phyloP scores from a whole-genome alignment of 352 stramenopile species.

The Pseudoperonospora humuli region DNA sequence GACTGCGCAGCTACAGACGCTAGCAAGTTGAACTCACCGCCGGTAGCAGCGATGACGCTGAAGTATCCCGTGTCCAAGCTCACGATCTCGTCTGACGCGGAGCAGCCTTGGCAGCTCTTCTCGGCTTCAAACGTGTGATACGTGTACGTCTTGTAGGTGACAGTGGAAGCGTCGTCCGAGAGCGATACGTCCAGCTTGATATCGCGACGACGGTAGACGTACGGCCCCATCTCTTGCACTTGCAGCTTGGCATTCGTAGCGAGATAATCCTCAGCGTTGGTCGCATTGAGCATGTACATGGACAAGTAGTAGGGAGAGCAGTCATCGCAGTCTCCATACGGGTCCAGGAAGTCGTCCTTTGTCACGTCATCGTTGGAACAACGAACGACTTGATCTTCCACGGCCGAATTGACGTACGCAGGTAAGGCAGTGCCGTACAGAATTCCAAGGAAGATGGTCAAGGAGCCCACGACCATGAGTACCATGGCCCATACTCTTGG shows the following conservation, averaged over 20 bases:
- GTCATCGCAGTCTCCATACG: constrained; percentile 67
- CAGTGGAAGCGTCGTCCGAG: constrained; percentile 35
- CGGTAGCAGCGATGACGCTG: constrained; percentile 51
- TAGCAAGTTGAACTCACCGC: constrained; percentile 55
- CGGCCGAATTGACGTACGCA: constrained; percentile 39
- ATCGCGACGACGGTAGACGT: constrained; percentile 58
- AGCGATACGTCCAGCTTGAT: constrained; percentile 58
- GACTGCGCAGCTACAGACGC: constrained; percentile 32
- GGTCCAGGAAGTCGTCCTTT: constrained; percentile 41
- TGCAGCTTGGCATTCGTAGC: constrained; percentile 41
- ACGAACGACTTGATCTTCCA: constrained; percentile 26
- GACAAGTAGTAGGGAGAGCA: constrained; percentile 70
- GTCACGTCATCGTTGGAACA: constrained; percentile 33
- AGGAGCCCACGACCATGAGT: constrained; percentile 27
- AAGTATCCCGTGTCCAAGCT: constrained; percentile 61
- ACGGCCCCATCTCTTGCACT: constrained; percentile 59
- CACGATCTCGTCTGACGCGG: constrained; percentile 45
- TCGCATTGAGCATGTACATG: constrained; percentile 67
- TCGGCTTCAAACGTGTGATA: constrained; percentile 52
- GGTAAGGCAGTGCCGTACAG: constrained; percentile 50
- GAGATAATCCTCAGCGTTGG: constrained; percentile 58
- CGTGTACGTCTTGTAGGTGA: constrained; percentile 75
- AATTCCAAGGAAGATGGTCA: constrained; percentile 39
- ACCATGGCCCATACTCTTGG: constrained; percentile 24
- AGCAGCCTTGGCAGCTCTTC: constrained; percentile 49